Evolutionary conservation across 2,329 filamentous ascomycete genomes (phyloP), one percentile per base, ranked within the genome.

Genomic region (Gaeumannomyces tritici): DNA sequence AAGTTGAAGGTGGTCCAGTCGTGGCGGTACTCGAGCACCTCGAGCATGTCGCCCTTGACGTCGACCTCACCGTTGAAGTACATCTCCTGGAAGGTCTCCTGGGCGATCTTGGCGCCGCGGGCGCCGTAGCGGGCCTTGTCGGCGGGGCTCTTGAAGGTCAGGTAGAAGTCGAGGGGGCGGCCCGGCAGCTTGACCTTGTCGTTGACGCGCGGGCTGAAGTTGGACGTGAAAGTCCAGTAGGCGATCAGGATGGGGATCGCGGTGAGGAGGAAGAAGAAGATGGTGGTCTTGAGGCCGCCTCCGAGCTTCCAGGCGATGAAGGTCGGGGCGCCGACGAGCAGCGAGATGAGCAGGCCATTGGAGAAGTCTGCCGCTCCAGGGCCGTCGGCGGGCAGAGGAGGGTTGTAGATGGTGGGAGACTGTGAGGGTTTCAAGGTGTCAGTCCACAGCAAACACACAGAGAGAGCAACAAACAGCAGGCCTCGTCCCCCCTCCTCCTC

Each of bases 1-100:
- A 98, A 96, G 72, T 87, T 84, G 82, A 96, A 97, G 81, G 84
- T 95, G 69, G 91, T 91, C 95, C 95, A 98, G 76, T 99, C 95
- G 74, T 98, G 93, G 72, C 95, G 84, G 80, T 95, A 95, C 78
- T 98, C 95, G 76, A 98, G 79, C 59, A 90, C 81, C 73, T 98
- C 93, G 66, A 98, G 83, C 70, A 83, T 85, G 76, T 98, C 95
- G 63, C 92, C 93, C 75, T 96, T 98, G 83, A 97, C 93, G 69
- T 96, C 91, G 66, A 96, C 92, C 63, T 96, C 87, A 64, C 91
- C 91, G 72, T 95, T 89, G 77, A 98, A 96, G 83, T 97, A 98
- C 89, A 93, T 96, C 78, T 97, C 93, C 74, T 96, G 88, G 82
- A 98, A 98, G 28, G 91, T 96, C 80, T 96, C 89, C 81, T 96